Conservation (phyloP, 805 yeast species). For the Kodamaea leandrae region DNA sequence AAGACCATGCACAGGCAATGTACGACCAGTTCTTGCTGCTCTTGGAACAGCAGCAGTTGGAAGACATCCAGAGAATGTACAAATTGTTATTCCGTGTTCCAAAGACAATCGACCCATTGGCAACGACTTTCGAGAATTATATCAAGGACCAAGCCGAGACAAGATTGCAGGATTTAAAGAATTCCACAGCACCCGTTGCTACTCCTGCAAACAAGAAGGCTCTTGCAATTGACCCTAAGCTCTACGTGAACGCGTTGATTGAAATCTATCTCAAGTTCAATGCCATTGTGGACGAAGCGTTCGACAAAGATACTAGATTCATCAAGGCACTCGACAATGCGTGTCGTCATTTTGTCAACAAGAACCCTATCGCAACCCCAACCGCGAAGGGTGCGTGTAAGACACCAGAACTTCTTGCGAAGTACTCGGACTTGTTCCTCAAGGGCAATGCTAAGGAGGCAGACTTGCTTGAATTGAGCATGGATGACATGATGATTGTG, state of each 20-base stretch:
- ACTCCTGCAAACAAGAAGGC: slow-evolving; percentile 14
- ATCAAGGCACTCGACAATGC: slow-evolving; percentile 88
- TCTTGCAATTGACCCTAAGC: slow-evolving; percentile 58
- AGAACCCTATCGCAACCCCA: slow-evolving; percentile 74
- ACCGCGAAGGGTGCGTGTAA: slow-evolving; percentile 59
- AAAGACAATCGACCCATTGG: slow-evolving; percentile 72
- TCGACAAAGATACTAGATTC: slow-evolving; percentile 72
- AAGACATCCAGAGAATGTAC: slow-evolving; percentile 78
- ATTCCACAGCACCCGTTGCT: slow-evolving; percentile 28
- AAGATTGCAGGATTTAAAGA: slow-evolving; percentile 54
- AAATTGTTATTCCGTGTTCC: slow-evolving; percentile 74
- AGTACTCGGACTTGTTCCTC: slow-evolving; percentile 80
- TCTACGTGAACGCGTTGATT: slow-evolving; percentile 75
- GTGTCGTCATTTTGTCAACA: slow-evolving; percentile 79
- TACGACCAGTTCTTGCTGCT: slow-evolving; percentile 74
- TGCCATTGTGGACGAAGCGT: slow-evolving; percentile 61
- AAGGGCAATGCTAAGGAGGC: slow-evolving; percentile 70
- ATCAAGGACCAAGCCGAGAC: slow-evolving; percentile 51
- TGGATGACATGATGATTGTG: slow-evolving; percentile 81
- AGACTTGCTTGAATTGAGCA: slow-evolving; percentile 68
- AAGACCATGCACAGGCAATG: slow-evolving; percentile 71
- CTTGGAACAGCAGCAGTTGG: slow-evolving; percentile 67
- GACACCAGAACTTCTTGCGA: slow-evolving; percentile 90
- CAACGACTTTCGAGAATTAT: slow-evolving; percentile 67
- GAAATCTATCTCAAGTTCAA: slow-evolving; percentile 67